Evolutionary conservation across 2,329 filamentous ascomycete species (phyloP), one percentile per base, ranked within the genome.

Genomic region (Reticulascus tulasneorum): DNA sequence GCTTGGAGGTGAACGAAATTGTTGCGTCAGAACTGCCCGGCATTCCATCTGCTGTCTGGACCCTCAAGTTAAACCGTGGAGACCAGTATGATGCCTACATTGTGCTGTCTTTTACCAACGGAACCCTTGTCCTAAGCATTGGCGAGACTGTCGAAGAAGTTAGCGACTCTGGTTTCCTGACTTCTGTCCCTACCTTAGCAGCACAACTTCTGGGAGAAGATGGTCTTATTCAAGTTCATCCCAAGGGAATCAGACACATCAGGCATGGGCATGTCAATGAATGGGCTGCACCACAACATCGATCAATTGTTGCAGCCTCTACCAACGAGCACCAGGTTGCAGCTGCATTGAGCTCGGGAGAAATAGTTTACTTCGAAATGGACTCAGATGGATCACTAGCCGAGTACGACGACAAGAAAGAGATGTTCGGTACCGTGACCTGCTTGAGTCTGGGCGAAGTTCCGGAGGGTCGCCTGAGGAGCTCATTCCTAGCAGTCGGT

Each of bases 341-440:
- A 4, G 83, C 97, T 32, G 93, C 93, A 1, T 71, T 99, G 18
- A 97, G 90, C 56, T 96, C 90, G 8, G 91, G 91, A 23, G 93
- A 98, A 59, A 91, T 98, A 45, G 86, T 95, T 26, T 98, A 97
- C 56, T 98, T 98, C 50, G 94, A 98, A 58, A 91, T 96, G 80
- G 93, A 96, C 53, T 76, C 79, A 0, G 91, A 97, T 60, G 90
- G 90, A 20, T 86, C 86, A 4, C 71, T 97, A 21, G 88, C 88
- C 22, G 91, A 97, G 64, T 95, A 96, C 48, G 86, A 97, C 47
- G 90, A 97, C 54, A 89, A 91, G 59, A 88, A 89, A 51, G 85
- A 94, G 52, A 93, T 98, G 85, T 89, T 86, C 35, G 91, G 89
- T 29, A 96, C 90, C 0, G 90, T 98, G 31, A 97, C 90, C 13